A percentile compares a stretch with the other conserved stretches of the same genome.
Conservation (phyloP, 768 basidiomycete species). For the Ramaria rubella region DNA sequence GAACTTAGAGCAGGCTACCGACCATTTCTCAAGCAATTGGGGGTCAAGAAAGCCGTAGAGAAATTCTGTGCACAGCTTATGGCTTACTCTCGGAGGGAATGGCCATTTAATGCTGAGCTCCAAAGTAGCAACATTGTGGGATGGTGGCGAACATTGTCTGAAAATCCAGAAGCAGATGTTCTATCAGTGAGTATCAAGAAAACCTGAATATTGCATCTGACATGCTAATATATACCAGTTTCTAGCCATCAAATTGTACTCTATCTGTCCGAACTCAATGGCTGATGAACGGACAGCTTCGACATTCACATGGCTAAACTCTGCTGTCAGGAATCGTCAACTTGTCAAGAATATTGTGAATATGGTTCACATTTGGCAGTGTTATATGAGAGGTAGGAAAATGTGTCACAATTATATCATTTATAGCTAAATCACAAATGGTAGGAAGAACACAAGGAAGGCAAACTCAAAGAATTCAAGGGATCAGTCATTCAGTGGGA, state of each 20-base stretch:
- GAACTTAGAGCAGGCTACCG: too few species aligned
- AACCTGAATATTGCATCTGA: background rate
- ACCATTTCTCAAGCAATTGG: too few species aligned
- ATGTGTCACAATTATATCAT: too few species aligned
- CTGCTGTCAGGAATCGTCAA: slow-evolving; percentile 24
- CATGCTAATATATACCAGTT: background rate
- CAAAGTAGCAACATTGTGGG: background rate
- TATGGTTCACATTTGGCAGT: slow-evolving; percentile 15
- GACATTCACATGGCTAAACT: slow-evolving; percentile 28
- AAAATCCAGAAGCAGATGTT: slow-evolving; percentile 22
- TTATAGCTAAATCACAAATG: too few species aligned
- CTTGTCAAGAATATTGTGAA: slow-evolving; percentile 20
- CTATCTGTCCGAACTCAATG: slow-evolving; percentile 31
- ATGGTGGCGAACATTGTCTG: slow-evolving; percentile 9
- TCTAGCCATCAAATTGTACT: slow-evolving; percentile 28
- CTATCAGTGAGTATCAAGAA: slow-evolving; percentile 24
- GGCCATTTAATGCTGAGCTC: slow-evolving; percentile 16
- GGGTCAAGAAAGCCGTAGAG: too few species aligned
- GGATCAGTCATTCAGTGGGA: too few species aligned
- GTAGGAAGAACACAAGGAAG: too few species aligned
- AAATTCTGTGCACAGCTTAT: too few species aligned
- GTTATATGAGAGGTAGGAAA: too few species aligned
- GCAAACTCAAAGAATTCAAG: too few species aligned
- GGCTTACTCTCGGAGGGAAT: too few species aligned
- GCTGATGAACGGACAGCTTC: too few species aligned